A percentile compares a stretch with the other conserved stretches of the same genome.
phyloP scores from a whole-genome alignment of 805 yeast genomes.

The Starmerella davenportii region DNA sequence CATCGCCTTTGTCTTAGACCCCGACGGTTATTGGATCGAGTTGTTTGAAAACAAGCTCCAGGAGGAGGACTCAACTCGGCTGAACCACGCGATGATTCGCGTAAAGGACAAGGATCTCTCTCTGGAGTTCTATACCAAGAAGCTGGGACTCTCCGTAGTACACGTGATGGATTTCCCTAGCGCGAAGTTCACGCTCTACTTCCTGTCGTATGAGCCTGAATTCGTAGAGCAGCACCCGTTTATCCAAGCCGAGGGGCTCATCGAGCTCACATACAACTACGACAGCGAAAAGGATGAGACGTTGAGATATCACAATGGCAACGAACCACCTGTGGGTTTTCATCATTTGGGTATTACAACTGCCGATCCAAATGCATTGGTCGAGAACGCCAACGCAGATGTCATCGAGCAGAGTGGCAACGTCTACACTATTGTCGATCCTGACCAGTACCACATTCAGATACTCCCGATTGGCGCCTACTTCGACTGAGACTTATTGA shows the following conservation, averaged over 20 bases:
- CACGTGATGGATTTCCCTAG: constrained; percentile 36
- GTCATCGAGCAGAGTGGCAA: constrained; percentile 30
- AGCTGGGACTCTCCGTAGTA: constrained; percentile 63
- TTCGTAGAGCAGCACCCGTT: constrained; percentile 26
- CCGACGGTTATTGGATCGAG: constrained; percentile 95
- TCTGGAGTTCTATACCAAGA: constrained; percentile 56
- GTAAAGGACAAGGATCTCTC: constrained; percentile 69
- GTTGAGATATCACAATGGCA: constrained; percentile 70
- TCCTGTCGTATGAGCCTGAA: constrained; percentile 48
- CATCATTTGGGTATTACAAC: constrained; percentile 69
- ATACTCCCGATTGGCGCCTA: constrained; percentile 19
- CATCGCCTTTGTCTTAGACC: constrained; percentile 89
- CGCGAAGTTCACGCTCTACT: constrained; percentile 73
- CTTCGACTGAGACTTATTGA: too few relatives aligned
- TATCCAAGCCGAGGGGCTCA: constrained; percentile 39
- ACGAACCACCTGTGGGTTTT: constrained; percentile 43
- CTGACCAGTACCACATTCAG: constrained; percentile 80
- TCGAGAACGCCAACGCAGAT: constrained; percentile 29
- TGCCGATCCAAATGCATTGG: constrained; percentile 41
- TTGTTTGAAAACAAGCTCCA: constrained; percentile 36
- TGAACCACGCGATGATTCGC: constrained; percentile 87
- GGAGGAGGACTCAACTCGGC: constrained; percentile 26
- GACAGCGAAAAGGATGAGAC: constrained; percentile 71
- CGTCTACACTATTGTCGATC: constrained; percentile 50
- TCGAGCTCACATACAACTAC: constrained; percentile 89